A percentile compares a stretch with the other conserved stretches of the same genome.
These are phyloP conservation scores for Canna indica DNA, from an alignment of 176 grass and related monocot genomes.

Conservation along the genomic window DNA sequence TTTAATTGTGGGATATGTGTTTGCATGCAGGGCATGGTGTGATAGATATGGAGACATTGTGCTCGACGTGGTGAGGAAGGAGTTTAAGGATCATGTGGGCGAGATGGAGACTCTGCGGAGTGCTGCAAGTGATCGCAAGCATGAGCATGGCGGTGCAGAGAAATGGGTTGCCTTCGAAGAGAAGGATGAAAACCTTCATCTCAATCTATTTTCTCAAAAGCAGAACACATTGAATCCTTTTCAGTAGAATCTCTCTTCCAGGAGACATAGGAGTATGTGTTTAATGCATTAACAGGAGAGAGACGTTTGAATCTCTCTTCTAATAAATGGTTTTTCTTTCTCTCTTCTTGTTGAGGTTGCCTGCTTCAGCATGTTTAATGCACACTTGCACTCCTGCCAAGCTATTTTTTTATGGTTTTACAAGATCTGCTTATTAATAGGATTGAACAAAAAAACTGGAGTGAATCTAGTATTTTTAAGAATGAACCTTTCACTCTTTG, in stretches of 20 bases:
- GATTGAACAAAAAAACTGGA: too few species aligned
- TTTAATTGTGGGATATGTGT: not conserved
- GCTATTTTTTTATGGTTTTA: too few species aligned
- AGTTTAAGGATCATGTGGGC: conserved; percentile 54
- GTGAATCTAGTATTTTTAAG: too few species aligned
- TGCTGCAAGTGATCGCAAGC: not conserved
- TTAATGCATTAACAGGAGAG: too few species aligned
- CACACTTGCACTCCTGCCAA: too few species aligned
- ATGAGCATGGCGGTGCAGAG: not conserved
- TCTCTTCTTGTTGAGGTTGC: too few species aligned
- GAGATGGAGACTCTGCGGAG: conserved; percentile 52
- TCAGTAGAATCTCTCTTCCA: not conserved
- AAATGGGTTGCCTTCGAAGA: conserved; percentile 55
- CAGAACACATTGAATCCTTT: not conserved
- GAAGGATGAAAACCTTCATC: conserved; percentile 46
- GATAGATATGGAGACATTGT: conserved; percentile 54
- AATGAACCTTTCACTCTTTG: too few species aligned
- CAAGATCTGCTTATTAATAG: too few species aligned
- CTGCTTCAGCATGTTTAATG: too few species aligned
- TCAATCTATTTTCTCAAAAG: conserved; percentile 36
- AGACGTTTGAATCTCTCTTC: too few species aligned
- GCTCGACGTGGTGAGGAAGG: conserved; percentile 54
- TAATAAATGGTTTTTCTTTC: too few species aligned
- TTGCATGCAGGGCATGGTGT: conserved; percentile 53
- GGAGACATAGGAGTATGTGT: too few species aligned